Percentiles rank a stretch among this genome's conserved stretches.
These are phyloP conservation scores for Tricholoma hemisulphureum DNA, from an alignment of 768 basidiomycete species.

Conservation along the genomic window DNA sequence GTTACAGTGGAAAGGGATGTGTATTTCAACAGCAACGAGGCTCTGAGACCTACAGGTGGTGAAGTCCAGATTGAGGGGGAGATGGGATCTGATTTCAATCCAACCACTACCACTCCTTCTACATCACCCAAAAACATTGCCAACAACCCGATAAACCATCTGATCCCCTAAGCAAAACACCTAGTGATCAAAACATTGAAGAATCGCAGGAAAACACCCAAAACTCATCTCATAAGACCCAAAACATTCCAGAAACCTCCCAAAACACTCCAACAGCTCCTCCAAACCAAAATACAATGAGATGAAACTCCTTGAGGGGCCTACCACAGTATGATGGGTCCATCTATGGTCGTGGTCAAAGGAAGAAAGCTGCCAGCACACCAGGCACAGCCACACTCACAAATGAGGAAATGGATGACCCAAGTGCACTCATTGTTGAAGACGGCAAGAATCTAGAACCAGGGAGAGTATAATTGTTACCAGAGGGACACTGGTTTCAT, in stretches of 20 bases:
- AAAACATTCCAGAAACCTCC: too few relatives aligned
- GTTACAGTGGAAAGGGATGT: not conserved
- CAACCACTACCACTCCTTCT: not conserved
- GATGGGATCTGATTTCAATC: not conserved
- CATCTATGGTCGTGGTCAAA: not conserved
- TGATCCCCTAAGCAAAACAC: not conserved
- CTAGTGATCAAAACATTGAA: not conserved
- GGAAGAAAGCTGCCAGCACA: not conserved
- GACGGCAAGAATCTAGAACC: not conserved
- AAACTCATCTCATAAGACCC: not conserved
- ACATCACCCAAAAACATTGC: not conserved
- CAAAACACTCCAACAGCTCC: not conserved
- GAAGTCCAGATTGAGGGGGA: not conserved
- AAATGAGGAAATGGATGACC: not conserved
- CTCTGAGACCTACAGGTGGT: not conserved
- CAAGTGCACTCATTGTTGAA: not conserved
- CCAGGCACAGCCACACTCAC: not conserved
- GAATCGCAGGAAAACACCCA: not conserved
- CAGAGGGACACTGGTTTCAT: not conserved
- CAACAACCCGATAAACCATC: not conserved
- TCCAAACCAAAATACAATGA: not conserved
- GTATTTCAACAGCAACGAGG: conserved; percentile 16
- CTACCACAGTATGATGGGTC: not conserved
- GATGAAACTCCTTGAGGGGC: not conserved
- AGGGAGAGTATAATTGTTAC: not conserved